Base-by-base conservation (phyloP, 2,329 filamentous ascomycete genomes). In the Colletotrichum sojae region DNA sequence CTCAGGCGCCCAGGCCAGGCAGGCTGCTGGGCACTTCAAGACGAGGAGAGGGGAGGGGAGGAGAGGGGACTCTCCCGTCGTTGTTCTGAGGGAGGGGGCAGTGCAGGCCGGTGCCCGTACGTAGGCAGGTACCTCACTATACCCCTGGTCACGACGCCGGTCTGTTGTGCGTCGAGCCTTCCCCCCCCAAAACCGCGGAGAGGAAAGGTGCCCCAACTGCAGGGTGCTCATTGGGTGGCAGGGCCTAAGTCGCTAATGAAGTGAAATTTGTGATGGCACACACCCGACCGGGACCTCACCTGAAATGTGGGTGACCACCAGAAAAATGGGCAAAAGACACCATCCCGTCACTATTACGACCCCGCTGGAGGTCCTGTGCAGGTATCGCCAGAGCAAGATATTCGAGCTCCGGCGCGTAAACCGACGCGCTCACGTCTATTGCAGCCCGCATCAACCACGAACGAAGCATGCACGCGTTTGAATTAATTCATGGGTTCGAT, bases 261-360 rank as follows among this genome's bases (percentile, higher is more conserved):
- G 20, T 57, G 52, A 46, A 31, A 20, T 16, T 54, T 55, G 61
- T 20, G 49, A 57, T 55, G 43, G 62, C 55, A 49, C 51, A 48
- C 52, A 25, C 53, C 27, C 40, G 16, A 12, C 18, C n/a, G 20
- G 6, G 18, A 13, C n/a, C 12, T 13, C 46, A 46, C 22, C 20
- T n/a, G 51, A 63, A 70, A 67, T 67, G 63, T 70, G 67, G 63
- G 58, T 45, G 67, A 45, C 67, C 43, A 45, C 52, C 49, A 43
- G 27, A 39, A 57, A 68, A 40, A 18, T 27, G 22, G 48, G 63
- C 16, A 43, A 57, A 15, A 15, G 18, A 58, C 54, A 20, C 49
- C 51, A 66, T 66, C 48, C 61, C 62, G 55, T 69, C 67, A 53
- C 79, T 77, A 76, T 76, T 73, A 71, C 56, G 58, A 56, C 72